These are phyloP conservation scores for Colletotrichum gloeosporioides DNA, from an alignment of 2,329 filamentous ascomycete genomes.

Conservation along the genomic window DNA sequence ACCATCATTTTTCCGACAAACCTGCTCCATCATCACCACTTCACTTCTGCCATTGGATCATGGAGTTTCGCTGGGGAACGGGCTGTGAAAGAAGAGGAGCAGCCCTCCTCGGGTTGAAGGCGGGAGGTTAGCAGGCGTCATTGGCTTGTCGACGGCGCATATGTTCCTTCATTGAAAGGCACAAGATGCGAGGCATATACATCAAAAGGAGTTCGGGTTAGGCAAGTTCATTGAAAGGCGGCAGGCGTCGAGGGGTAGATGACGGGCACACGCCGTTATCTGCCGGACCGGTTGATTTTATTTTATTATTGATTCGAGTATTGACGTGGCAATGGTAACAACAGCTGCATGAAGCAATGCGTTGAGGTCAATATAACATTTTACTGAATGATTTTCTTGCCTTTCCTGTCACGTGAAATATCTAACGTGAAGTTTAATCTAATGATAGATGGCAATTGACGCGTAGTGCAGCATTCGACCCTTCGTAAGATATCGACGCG, in stretches of 20 bases:
- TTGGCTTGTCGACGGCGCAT: constrained; percentile 12
- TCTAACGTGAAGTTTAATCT: background rate
- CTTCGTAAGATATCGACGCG: background rate
- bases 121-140: constrained; percentile 12
- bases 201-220: constrained; percentile 50
- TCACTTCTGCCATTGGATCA: background rate
- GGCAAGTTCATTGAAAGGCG: constrained; percentile 25
- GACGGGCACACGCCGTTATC: background rate
- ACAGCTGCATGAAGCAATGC: constrained; percentile 22
- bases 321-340: constrained; percentile 19
- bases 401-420: background rate
- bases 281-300: constrained; percentile 24
- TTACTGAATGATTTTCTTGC: background rate
- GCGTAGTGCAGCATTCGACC: background rate
- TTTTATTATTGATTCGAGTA: background rate
- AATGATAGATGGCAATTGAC: accelerated
- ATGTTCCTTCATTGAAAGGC: constrained; percentile 12
- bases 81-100: constrained; percentile 3
- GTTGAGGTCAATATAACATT: background rate
- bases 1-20: constrained; percentile 17
- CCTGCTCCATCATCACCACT: background rate
- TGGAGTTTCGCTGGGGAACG: background rate
- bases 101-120: background rate
- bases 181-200: constrained; percentile 42
- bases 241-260: constrained; percentile 12